phyloP scores from a whole-genome alignment of 108 stramenopile species.

The Skeletonema costatum region DNA sequence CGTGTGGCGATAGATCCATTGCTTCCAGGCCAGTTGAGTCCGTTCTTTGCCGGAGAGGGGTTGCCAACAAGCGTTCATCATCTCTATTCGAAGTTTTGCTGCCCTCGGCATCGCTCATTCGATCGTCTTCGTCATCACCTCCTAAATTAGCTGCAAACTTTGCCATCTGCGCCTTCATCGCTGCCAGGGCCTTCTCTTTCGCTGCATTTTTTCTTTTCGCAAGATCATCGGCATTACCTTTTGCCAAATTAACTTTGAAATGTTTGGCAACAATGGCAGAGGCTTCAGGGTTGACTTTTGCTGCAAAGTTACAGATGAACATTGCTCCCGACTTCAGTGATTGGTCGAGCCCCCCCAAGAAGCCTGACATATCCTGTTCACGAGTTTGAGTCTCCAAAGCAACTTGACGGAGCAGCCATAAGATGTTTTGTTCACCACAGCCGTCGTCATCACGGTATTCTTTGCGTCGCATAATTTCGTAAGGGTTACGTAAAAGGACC shows the following conservation, averaged over 20 bases:
- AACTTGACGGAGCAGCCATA: slow-evolving; percentile 59
- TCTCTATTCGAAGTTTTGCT: slow-evolving; percentile 38
- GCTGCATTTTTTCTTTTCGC: slow-evolving; percentile 61
- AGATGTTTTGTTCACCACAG: slow-evolving; percentile 60
- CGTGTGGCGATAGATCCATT: slow-evolving; percentile 19
- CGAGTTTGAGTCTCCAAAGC: slow-evolving; percentile 55
- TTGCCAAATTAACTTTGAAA: not conserved
- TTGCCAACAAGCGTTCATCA: slow-evolving; percentile 21
- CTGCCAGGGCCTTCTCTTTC: slow-evolving; percentile 49
- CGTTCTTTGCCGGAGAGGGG: slow-evolving; percentile 24
- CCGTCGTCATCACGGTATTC: slow-evolving; percentile 45
- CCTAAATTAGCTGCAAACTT: slow-evolving; percentile 69
- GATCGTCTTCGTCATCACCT: slow-evolving; percentile 53
- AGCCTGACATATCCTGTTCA: slow-evolving; percentile 24
- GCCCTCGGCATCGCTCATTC: slow-evolving; percentile 18
- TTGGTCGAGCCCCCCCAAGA: slow-evolving; percentile 68
- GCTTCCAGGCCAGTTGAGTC: slow-evolving; percentile 18
- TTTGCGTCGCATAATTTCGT: slow-evolving; percentile 48
- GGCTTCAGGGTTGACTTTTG: slow-evolving; percentile 56
- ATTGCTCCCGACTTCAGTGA: slow-evolving; percentile 74
- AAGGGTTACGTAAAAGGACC: slow-evolving; percentile 60
- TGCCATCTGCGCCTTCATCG: slow-evolving; percentile 57
- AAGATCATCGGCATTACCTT: slow-evolving; percentile 39
- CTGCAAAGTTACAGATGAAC: slow-evolving; percentile 79
- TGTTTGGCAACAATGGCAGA: slow-evolving; percentile 40